Evolutionary conservation across 768 basidiomycete species (phyloP).

Genomic region (Lactarius sanguifluus): DNA sequence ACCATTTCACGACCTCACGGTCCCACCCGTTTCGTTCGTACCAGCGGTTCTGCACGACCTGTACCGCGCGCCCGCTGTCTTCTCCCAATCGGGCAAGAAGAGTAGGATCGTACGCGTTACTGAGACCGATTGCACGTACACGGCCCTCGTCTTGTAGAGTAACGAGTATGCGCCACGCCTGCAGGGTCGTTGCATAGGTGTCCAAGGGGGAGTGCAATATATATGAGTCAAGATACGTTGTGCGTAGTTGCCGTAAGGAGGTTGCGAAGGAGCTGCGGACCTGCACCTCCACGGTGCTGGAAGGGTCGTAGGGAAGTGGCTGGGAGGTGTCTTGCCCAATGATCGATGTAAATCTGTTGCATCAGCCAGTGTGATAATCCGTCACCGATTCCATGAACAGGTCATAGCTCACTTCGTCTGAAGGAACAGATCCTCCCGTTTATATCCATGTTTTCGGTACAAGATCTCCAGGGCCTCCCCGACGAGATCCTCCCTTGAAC

Average conservation of each 20-base stretch:
- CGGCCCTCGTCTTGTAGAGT: conserved; percentile 63
- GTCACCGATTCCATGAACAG: background rate
- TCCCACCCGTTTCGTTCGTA: conserved; percentile 81
- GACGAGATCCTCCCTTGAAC: conserved; percentile 57
- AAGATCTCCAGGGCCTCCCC: conserved; percentile 67
- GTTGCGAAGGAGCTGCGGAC: conserved; percentile 58
- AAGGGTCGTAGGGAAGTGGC: conserved; percentile 72
- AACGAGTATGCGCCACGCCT: conserved; percentile 67
- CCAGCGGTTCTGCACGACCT: conserved; percentile 86
- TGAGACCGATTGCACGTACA: conserved; percentile 66
- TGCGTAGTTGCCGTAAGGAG: conserved; percentile 68
- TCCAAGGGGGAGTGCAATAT: conserved; percentile 74
- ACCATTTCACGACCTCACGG: conserved; percentile 59
- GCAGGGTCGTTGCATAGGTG: conserved; percentile 56
- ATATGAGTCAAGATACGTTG: conserved; percentile 75
- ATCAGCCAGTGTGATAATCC: background rate
- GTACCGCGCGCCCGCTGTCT: conserved; percentile 49
- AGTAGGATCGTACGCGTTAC: conserved; percentile 69
- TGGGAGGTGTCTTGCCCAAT: conserved; percentile 68
- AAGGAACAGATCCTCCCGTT: conserved; percentile 68
- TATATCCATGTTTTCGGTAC: conserved; percentile 55
- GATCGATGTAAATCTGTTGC: conserved; percentile 65
- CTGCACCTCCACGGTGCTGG: conserved; percentile 53
- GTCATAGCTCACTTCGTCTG: conserved; percentile 66
- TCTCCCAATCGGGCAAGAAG: conserved; percentile 53